Conservation (phyloP, 2,329 filamentous ascomycete genomes). For the Plenodomus tracheiphilus region DNA sequence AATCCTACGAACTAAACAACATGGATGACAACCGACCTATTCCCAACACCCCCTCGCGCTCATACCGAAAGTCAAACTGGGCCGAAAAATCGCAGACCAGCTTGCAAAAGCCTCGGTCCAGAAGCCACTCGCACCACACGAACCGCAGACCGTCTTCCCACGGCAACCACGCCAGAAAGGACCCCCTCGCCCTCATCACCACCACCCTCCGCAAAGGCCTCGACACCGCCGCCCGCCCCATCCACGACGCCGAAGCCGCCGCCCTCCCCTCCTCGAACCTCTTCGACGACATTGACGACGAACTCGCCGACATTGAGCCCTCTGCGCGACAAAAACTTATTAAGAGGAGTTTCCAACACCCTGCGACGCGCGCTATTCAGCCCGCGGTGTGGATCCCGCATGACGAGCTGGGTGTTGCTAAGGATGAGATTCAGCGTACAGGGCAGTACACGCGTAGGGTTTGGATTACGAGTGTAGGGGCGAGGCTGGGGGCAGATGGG, state of each 20-base stretch:
- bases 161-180: slow-evolving; percentile 9
- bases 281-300: slow-evolving; percentile 85
- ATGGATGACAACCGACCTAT: slow-evolving; percentile 19
- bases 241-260: slow-evolving; percentile 45
- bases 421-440: slow-evolving; percentile 85
- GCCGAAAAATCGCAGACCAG: slow-evolving; percentile 32
- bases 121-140: slow-evolving; percentile 17
- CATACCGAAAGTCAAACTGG: slow-evolving; percentile 29
- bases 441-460: slow-evolving; percentile 72
- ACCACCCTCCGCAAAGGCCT: slow-evolving; percentile 31
- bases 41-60: slow-evolving; percentile 21
- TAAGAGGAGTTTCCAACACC: slow-evolving; percentile 87
- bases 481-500: slow-evolving; percentile 80
- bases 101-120: slow-evolving; percentile 31
- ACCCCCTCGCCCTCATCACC: slow-evolving; percentile 34
- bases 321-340: slow-evolving; percentile 86
- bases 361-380: slow-evolving; percentile 78
- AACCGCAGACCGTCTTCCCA: slow-evolving; percentile 10
- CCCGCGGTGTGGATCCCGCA: slow-evolving; percentile 93
- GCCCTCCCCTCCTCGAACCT: slow-evolving; percentile 74
- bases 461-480: slow-evolving; percentile 93
- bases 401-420: slow-evolving; percentile 86
- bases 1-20: slow-evolving; percentile 34
- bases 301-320: slow-evolving; percentile 90
- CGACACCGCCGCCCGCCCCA: slow-evolving; percentile 33